phyloP scores from a whole-genome alignment of 371 early-diverging fungal species.

The Blakeslea trispora region DNA sequence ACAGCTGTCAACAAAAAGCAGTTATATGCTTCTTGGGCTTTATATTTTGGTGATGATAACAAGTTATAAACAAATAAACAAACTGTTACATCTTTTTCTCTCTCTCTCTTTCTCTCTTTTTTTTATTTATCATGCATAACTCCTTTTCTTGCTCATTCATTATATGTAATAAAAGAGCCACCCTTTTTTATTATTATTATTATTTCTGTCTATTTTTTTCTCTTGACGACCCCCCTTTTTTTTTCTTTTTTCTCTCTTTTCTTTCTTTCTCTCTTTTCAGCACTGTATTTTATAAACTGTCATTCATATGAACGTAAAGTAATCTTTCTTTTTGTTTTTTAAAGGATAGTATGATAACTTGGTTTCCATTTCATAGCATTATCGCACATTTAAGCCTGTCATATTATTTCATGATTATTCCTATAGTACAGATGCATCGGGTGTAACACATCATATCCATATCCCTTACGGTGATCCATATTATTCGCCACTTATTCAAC shows the following conservation, averaged over 20 bases:
- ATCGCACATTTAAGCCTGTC: conserved; percentile 20
- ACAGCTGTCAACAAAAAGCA: conserved; percentile 1
- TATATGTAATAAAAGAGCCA: conserved; percentile 7
- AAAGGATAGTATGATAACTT: background rate
- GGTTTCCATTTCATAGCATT: background rate
- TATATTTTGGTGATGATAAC: conserved; percentile 27
- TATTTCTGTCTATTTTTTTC: background rate
- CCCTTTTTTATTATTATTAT: conserved; percentile 1
- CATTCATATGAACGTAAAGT: background rate
- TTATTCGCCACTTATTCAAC: conserved; percentile 16
- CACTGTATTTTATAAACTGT: background rate
- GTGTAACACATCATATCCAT: conserved; percentile 29
- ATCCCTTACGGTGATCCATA: conserved; percentile 25
- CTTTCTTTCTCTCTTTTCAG: background rate
- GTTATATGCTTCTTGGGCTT: conserved; percentile 1
- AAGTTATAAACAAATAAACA: conserved; percentile 19
- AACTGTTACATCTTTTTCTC: conserved; percentile 22
- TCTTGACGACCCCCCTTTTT: no score
- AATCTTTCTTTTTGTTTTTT: background rate
- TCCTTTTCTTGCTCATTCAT: conserved; percentile 18
- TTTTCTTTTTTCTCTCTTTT: conserved; percentile 2
- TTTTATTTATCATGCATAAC: conserved; percentile 18
- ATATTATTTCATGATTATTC: conserved; percentile 28
- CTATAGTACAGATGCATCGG: conserved; percentile 18
- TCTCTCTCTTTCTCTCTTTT: conserved; percentile 19